These are phyloP conservation scores for Actinomortierella wolfii DNA, from an alignment of 371 early-diverging fungal species.

Conservation along the genomic window DNA sequence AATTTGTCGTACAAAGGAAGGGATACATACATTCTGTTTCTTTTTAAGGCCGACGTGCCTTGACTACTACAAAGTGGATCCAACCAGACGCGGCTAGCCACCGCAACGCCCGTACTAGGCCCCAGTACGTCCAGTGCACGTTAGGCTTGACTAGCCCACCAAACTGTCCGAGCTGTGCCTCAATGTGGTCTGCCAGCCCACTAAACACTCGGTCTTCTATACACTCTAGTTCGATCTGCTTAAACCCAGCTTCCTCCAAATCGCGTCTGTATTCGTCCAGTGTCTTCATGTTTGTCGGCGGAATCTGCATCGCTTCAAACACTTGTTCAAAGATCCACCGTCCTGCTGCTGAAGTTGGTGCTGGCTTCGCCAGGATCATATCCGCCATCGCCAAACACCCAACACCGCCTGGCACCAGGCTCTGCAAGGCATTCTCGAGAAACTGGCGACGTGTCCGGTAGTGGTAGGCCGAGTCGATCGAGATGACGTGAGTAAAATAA, in stretches of 20 bases:
- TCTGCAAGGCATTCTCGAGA: slow-evolving; percentile 35
- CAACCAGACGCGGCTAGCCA: slow-evolving; percentile 40
- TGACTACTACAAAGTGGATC: slow-evolving; percentile 41
- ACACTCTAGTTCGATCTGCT: slow-evolving; percentile 40
- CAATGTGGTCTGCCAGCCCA: slow-evolving; percentile 29
- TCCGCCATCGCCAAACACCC: slow-evolving; percentile 37
- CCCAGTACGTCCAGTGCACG: slow-evolving; percentile 39
- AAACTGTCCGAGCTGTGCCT: slow-evolving; percentile 21
- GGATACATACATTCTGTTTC: too few species aligned
- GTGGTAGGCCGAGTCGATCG: slow-evolving; percentile 65
- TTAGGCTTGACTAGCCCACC: slow-evolving; percentile 35
- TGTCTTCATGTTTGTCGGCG: slow-evolving; percentile 31
- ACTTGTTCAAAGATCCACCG: slow-evolving; percentile 18
- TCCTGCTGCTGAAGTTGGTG: slow-evolving; percentile 20
- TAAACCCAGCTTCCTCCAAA: slow-evolving; percentile 29
- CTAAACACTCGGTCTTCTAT: slow-evolving; percentile 38
- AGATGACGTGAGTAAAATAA: slow-evolving; percentile 51
- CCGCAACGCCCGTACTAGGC: slow-evolving; percentile 20
- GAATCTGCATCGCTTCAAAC: slow-evolving; percentile 29
- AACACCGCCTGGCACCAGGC: slow-evolving; percentile 29
- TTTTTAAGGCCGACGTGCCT: slow-evolving; percentile 8
- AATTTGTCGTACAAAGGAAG: too few species aligned
- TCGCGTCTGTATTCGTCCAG: slow-evolving; percentile 31
- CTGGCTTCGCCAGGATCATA: slow-evolving; percentile 38
- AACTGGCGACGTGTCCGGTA: slow-evolving; percentile 58